These are phyloP conservation scores for Lyophyllum shimeji DNA, from an alignment of 768 basidiomycete species.

Conservation along the genomic window DNA sequence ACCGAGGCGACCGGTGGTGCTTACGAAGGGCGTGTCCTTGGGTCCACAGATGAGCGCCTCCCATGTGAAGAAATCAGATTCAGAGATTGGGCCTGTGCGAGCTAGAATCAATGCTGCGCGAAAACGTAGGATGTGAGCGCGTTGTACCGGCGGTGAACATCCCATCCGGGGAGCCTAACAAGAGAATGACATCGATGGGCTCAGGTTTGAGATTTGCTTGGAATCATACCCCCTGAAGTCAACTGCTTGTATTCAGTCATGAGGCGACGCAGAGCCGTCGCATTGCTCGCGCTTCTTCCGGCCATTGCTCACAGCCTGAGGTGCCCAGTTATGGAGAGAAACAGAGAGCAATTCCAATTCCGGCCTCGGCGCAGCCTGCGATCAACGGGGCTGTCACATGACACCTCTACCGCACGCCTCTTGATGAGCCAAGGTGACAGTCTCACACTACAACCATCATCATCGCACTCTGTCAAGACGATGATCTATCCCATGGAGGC, in stretches of 20 bases:
- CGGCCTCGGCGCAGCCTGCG: background rate
- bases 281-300: conserved; percentile 49
- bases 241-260: conserved; percentile 94
- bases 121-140: conserved; percentile 1
- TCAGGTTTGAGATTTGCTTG: conserved; percentile 3
- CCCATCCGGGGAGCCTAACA: conserved; percentile 79
- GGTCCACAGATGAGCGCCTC: conserved; percentile 93
- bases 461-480: conserved; percentile 1
- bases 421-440: background rate
- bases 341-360: no score
- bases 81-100: conserved; percentile 75
- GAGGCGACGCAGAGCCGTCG: conserved; percentile 79
- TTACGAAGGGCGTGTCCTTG: conserved; percentile 91
- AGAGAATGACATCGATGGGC: conserved; percentile 6
- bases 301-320: conserved; percentile 37
- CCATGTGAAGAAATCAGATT: conserved; percentile 95
- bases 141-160: conserved; percentile 89
- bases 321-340: conserved; percentile 1
- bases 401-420: background rate
- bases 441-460: background rate
- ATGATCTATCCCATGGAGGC: conserved; percentile 6
- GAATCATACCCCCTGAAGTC: conserved; percentile 64
- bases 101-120: background rate
- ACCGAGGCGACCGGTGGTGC: conserved; percentile 24
- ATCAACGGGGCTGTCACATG: conserved; percentile 5